A percentile compares a stretch with the other conserved stretches of the same genome.
Evolutionary conservation across 441 rosid genomes (phyloP).

Genomic region (Melastoma candidum): DNA sequence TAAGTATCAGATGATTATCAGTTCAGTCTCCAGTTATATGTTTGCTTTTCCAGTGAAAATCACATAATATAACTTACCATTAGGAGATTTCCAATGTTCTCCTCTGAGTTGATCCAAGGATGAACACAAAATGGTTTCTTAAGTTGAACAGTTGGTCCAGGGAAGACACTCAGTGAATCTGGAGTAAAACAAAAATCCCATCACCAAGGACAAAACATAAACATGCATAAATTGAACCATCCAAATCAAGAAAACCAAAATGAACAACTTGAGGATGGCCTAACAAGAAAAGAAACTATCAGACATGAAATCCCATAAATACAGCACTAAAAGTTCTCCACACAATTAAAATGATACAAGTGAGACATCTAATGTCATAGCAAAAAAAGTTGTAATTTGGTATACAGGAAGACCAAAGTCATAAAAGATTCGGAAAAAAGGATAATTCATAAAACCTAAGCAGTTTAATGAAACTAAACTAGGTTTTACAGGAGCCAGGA

Average conservation of each 20-base stretch:
- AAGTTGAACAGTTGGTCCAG: conserved; percentile 58
- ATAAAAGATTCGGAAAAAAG: too few relatives aligned
- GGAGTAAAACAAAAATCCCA: conserved; percentile 12
- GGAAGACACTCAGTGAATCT: conserved; percentile 71
- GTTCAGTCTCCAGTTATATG: background rate
- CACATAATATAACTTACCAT: conserved; percentile 24
- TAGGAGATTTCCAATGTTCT: conserved; percentile 80
- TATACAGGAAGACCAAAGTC: too few relatives aligned
- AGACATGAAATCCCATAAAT: too few relatives aligned
- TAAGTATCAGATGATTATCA: too few relatives aligned
- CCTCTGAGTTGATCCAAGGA: conserved; percentile 85
- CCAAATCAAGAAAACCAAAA: conserved; percentile 2
- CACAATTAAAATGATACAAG: too few relatives aligned
- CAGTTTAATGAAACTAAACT: too few relatives aligned
- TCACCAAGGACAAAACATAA: conserved; percentile 8
- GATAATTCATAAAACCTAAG: too few relatives aligned
- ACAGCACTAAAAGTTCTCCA: too few relatives aligned
- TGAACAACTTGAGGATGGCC: background rate
- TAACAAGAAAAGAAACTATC: background rate
- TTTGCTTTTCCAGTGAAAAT: background rate
- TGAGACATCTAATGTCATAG: too few relatives aligned
- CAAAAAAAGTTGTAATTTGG: too few relatives aligned
- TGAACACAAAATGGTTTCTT: conserved; percentile 69
- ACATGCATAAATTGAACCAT: conserved; percentile 8
- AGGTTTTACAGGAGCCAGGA: too few relatives aligned